These are phyloP conservation scores for Pseudozyma sp. DNA, from an alignment of 1,284 basidiomycete genomes.

Conservation along the genomic window DNA sequence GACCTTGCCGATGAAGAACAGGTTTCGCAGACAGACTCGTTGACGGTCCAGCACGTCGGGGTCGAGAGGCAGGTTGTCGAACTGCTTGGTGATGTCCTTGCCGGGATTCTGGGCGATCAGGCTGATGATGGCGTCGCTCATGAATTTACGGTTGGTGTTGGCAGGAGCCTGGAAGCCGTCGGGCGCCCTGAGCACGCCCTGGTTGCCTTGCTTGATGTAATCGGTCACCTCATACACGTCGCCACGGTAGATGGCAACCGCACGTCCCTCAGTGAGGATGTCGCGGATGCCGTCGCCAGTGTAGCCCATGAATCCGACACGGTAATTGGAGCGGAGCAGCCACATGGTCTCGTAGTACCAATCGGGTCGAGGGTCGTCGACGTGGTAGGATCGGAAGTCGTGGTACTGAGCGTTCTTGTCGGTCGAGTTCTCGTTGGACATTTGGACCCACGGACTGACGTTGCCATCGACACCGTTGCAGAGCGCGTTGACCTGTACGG, in stretches of 20 bases:
- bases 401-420: constrained; percentile 84
- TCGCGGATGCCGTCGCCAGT: constrained; percentile 82
- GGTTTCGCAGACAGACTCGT: constrained; percentile 87
- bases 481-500: constrained; percentile 93
- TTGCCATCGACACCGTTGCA: constrained; percentile 86
- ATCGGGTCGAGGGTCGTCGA: constrained; percentile 89
- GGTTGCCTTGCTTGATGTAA: constrained; percentile 73
- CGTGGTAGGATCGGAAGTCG: constrained; percentile 81
- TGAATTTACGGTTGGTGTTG: constrained; percentile 77
- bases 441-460: constrained; percentile 84
- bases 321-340: constrained; percentile 83
- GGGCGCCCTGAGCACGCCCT: constrained; percentile 73
- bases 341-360: constrained; percentile 90
- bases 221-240: constrained; percentile 88
- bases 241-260: constrained; percentile 83
- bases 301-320: constrained; percentile 89
- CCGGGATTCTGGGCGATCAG: constrained; percentile 88
- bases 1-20: constrained; percentile 90
- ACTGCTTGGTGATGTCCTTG: constrained; percentile 82
- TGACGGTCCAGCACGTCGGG: constrained; percentile 79
- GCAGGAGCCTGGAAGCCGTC: constrained; percentile 75
- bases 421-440: constrained; percentile 83
- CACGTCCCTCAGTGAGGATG: constrained; percentile 75
- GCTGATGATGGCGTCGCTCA: constrained; percentile 79
- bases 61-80: constrained; percentile 78